These are phyloP conservation scores for Fusarium sp. DNA, from an alignment of 2,329 filamentous ascomycete genomes.

Conservation along the genomic window DNA sequence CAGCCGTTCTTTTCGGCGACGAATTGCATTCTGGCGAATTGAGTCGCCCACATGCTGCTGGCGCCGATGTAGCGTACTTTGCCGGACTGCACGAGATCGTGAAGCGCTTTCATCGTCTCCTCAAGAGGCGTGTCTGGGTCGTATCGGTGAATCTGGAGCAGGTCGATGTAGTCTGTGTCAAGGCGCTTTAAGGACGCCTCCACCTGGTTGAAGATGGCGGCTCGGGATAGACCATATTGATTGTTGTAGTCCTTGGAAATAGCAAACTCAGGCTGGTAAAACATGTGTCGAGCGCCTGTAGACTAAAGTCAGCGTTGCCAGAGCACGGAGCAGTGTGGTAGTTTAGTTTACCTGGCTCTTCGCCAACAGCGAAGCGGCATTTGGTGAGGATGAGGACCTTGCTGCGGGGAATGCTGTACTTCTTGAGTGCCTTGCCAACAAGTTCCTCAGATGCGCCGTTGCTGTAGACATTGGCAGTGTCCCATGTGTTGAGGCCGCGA, in stretches of 20 bases:
- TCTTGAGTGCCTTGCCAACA: constrained; percentile 30
- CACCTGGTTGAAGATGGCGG: constrained; percentile 37
- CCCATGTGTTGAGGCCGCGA: constrained; percentile 34
- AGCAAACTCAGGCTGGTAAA: constrained; percentile 19
- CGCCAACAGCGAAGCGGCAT: constrained; percentile 33
- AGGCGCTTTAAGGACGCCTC: constrained; percentile 37
- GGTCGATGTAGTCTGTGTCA: constrained; percentile 60
- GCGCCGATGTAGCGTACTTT: constrained; percentile 67
- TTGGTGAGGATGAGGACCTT: constrained; percentile 33
- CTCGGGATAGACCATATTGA: constrained; percentile 34
- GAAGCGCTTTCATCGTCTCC: constrained; percentile 68
- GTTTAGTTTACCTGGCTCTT: constrained; percentile 16
- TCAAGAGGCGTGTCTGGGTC: constrained; percentile 58
- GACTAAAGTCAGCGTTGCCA: not conserved
- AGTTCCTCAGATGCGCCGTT: constrained; percentile 30
- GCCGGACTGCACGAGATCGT: constrained; percentile 65
- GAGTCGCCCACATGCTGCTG: constrained; percentile 57
- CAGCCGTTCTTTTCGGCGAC: constrained; percentile 64
- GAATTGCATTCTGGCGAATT: constrained; percentile 62
- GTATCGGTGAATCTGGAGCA: constrained; percentile 64
- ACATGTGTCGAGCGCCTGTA: constrained; percentile 19
- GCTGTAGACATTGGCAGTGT: constrained; percentile 33
- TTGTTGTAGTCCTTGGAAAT: constrained; percentile 39
- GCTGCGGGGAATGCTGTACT: constrained; percentile 28
- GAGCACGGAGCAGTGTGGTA: accelerated